Percentiles rank a stretch among this genome's conserved stretches.
Evolutionary conservation across 1,284 basidiomycete genomes (phyloP).

Genomic region (Takashimella koratensis): DNA sequence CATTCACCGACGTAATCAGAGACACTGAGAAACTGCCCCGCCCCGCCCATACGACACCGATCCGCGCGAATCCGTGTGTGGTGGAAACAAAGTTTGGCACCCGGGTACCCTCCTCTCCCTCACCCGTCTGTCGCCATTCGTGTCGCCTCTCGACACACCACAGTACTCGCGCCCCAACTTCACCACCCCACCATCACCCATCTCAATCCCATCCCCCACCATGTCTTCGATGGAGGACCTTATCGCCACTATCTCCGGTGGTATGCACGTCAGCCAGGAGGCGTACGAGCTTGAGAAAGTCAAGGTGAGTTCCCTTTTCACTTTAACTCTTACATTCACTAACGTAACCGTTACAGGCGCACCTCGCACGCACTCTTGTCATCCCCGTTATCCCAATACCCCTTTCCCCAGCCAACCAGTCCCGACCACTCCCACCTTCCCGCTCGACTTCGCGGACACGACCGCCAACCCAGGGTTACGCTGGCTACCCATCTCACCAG

Average conservation of each 20-base stretch:
- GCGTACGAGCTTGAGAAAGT: constrained; percentile 41
- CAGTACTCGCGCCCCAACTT: too few species aligned
- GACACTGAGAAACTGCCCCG: too few species aligned
- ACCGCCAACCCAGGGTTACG: background rate
- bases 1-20: too few species aligned
- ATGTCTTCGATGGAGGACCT: constrained; percentile 42
- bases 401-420: constrained; percentile 5
- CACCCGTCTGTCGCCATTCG: too few species aligned
- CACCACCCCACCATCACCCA: too few species aligned
- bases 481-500: background rate
- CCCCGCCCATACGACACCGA: too few species aligned
- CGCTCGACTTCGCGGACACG: constrained; percentile 4
- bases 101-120: too few species aligned
- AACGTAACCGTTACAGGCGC: constrained; percentile 2
- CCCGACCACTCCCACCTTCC: background rate
- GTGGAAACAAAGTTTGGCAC: too few species aligned
- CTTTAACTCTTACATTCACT: background rate
- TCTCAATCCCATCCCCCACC: too few species aligned
- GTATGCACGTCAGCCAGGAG: constrained; percentile 41
- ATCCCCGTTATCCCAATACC: constrained; percentile 5
- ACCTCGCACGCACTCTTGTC: constrained; percentile 16
- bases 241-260: constrained; percentile 40
- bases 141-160: too few species aligned
- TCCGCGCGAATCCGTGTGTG: too few species aligned
- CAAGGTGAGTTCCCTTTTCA: constrained; percentile 28